Conservation (phyloP, 2,329 filamentous ascomycete genomes). For the Iodosphaeria phyllophila region DNA sequence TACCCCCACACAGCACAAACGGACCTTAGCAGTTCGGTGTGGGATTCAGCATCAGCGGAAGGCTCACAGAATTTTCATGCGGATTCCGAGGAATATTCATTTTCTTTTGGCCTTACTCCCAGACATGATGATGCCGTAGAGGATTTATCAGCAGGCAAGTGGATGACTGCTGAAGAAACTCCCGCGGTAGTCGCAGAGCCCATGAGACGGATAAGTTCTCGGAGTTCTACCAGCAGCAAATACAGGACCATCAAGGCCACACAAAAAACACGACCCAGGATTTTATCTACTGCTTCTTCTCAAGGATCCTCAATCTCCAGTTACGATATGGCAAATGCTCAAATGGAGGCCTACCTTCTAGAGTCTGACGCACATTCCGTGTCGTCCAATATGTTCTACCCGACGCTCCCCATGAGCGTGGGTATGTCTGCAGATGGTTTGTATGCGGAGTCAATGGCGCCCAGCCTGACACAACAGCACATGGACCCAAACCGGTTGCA, state of each 20-base stretch:
- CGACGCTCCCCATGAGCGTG: slow-evolving; percentile 24
- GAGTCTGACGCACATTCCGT: slow-evolving; percentile 27
- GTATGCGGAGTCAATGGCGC: slow-evolving; percentile 22
- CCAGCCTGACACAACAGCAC: slow-evolving; percentile 28
- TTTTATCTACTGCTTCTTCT: slow-evolving; percentile 29
- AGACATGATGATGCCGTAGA: slow-evolving; percentile 27
- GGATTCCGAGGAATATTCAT: slow-evolving; percentile 35
- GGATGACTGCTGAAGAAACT: slow-evolving; percentile 20
- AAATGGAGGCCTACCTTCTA: slow-evolving; percentile 32
- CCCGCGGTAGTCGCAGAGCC: slow-evolving; percentile 19
- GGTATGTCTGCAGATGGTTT: slow-evolving; percentile 23
- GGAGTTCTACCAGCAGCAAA: slow-evolving; percentile 24
- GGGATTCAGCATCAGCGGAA: slow-evolving; percentile 37
- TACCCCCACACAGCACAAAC: slow-evolving; percentile 41
- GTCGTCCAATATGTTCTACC: slow-evolving; percentile 30
- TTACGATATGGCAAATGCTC: slow-evolving; percentile 33
- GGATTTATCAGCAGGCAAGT: slow-evolving; percentile 27
- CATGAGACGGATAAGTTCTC: slow-evolving; percentile 25
- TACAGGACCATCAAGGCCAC: slow-evolving; percentile 22
- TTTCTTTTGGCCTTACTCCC: slow-evolving; percentile 34
- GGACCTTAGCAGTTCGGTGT: slow-evolving; percentile 34
- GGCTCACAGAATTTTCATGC: slow-evolving; percentile 40
- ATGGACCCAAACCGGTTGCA: slow-evolving; percentile 37
- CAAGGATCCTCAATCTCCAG: slow-evolving; percentile 28
- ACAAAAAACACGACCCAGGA: slow-evolving; percentile 21